Evolutionary conservation across 2,329 filamentous ascomycete species (phyloP).

Genomic region (Didymella sp.): DNA sequence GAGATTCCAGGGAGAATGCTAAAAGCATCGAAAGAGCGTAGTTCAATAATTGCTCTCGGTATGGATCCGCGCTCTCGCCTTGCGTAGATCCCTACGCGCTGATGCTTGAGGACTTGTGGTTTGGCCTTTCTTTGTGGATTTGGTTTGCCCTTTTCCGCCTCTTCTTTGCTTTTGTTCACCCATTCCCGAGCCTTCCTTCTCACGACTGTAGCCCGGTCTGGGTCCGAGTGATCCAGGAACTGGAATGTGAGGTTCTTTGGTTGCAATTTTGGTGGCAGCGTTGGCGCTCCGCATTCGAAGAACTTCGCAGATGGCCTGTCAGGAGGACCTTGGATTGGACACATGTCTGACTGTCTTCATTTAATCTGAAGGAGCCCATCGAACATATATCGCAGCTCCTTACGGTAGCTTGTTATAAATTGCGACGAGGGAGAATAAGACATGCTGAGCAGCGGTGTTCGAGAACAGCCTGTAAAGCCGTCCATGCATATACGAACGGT

Average conservation of each 20-base stretch:
- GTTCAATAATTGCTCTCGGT: not conserved
- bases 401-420: not conserved
- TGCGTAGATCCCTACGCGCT: not conserved
- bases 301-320: not conserved
- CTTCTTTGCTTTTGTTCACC: slow-evolving; percentile 1
- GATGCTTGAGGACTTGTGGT: not conserved
- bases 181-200: not conserved
- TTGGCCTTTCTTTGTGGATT: not conserved
- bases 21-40: not conserved
- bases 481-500: not conserved
- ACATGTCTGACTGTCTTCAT: not conserved
- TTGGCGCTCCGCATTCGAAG: not conserved
- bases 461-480: not conserved
- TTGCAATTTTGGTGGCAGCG: not conserved
- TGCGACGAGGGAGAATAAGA: no score
- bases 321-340: not conserved
- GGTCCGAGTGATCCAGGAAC: not conserved
- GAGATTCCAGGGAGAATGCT: not conserved
- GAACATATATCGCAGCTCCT: not conserved
- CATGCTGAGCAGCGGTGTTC: not conserved
- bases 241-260: not conserved
- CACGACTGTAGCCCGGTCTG: not conserved
- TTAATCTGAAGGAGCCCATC: not conserved
- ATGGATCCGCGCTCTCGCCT: not conserved
- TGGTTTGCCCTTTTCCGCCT: not conserved